Percentiles rank a stretch among this genome's conserved stretches.
phyloP scores from a whole-genome alignment of 225 moss, liverwort and hornwort genomes.

The Marchantia polymorpha region DNA sequence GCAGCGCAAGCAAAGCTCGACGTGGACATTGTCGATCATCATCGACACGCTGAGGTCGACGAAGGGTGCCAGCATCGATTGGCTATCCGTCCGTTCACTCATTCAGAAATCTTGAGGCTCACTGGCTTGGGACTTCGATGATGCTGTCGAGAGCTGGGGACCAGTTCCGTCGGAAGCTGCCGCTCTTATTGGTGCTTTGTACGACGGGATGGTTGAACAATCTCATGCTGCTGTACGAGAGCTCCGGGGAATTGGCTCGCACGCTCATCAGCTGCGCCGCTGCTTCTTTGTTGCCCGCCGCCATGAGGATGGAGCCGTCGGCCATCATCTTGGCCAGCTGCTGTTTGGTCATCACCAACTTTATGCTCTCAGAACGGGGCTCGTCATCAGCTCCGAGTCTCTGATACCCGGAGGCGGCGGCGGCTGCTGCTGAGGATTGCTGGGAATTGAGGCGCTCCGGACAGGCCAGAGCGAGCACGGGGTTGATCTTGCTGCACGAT shows the following conservation, averaged over 20 bases:
- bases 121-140: neutral
- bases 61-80: too few species aligned
- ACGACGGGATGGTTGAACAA: neutral
- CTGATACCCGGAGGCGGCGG: neutral
- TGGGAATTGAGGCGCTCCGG: neutral
- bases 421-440: neutral
- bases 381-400: neutral
- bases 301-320: neutral
- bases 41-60: too few species aligned
- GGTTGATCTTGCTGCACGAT: neutral
- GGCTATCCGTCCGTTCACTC: too few species aligned
- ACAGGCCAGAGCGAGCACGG: neutral
- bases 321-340: constrained; percentile 8
- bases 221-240: neutral
- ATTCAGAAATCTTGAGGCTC: neutral
- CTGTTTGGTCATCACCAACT: neutral
- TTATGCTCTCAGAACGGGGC: neutral
- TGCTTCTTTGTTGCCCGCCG: neutral
- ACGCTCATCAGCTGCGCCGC: too few species aligned
- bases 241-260: neutral
- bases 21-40: too few species aligned
- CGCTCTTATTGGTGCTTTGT: neutral
- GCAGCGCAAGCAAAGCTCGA: too few species aligned
- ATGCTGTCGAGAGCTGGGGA: neutral
- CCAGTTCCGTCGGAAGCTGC: neutral